Evolutionary conservation across 345 rosid species (phyloP), one percentile per base, ranked within the genome.

Genomic region (Firmiana major): DNA sequence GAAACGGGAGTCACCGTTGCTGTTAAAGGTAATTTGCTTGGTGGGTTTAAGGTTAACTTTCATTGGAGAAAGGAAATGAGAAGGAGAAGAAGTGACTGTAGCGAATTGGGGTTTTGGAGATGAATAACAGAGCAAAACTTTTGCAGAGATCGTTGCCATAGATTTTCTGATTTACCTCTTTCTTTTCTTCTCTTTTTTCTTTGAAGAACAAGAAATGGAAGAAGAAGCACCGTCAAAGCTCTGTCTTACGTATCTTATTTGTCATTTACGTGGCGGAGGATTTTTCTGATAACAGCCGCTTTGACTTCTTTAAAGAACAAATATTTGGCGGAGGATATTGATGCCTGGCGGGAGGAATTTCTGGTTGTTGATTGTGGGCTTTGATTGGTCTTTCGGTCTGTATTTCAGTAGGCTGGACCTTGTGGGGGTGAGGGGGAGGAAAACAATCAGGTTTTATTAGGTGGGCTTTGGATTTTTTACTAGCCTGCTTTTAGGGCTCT

Each of bases 1-100:
- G 73, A 80, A 17, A 55, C 79, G 85, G 21, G 80, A 64, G 12
- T 24, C 80, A 9, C 53, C 48, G 16, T 67, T n/a, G 6, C 46
- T 54, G 6, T 40, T 63, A 28, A 55, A 38, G 10, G 59, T 55
- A 24, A 31, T 51, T 9, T 9, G 45, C 16, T 51, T 34, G 75
- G 45, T 31, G 45, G 75, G 22, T 17, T 71, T 71, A 51, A 17
- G 9, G 62, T 12, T 51, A 34, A 53, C 24, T 71, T 31, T 71
- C 26, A 1, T 71, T 19, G 28, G 28, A 51, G 60, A 9, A 71
- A 17, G 62, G 28, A 51, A 71, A 55, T 0, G 28, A 31, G 60
- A 51, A 71, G 74, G 59, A 4, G 17, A 31, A 71, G n/a, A 31
- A 71, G n/a, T 9, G 43, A 31, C 10, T 10, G 46, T 2, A 19